A percentile compares a stretch with the other conserved stretches of the same genome.
Conservation (phyloP, 2,329 filamentous ascomycete species). For the Stachybotrys chartarum region DNA sequence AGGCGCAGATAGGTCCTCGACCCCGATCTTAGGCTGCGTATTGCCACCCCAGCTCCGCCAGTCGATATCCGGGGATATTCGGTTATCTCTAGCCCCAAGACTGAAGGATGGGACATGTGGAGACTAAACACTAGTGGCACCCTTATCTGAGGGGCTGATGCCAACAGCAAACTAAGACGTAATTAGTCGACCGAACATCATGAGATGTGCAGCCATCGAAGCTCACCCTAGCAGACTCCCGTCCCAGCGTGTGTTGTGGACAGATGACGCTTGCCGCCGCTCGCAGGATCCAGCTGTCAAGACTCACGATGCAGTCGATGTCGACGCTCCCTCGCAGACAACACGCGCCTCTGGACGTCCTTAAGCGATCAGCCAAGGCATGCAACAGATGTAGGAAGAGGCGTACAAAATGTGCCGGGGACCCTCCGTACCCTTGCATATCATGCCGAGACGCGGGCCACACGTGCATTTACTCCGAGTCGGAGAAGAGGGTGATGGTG, state of each 20-base stretch:
- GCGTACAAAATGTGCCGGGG: conserved; percentile 1
- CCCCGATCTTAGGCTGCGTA: background rate
- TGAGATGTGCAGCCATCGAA: too few species aligned
- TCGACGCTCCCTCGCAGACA: background rate
- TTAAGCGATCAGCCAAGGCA: conserved; percentile 2
- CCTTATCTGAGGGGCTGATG: background rate
- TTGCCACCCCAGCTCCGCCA: background rate
- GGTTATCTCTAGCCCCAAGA: background rate
- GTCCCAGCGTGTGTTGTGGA: too few species aligned
- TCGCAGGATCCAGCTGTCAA: background rate
- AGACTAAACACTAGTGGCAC: background rate
- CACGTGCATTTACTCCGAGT: conserved; percentile 2
- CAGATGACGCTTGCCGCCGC: too few species aligned
- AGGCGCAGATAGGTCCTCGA: background rate
- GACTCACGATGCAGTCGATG: background rate
- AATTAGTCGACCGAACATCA: background rate
- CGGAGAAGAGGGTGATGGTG: conserved; percentile 4
- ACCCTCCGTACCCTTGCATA: conserved; percentile 2
- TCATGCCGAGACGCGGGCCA: conserved; percentile 1
- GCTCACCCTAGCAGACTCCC: too few species aligned
- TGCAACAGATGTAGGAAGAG: conserved; percentile 3
- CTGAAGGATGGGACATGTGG: background rate
- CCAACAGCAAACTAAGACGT: background rate
- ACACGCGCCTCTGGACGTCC: background rate
- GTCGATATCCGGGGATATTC: background rate